phyloP scores from a whole-genome alignment of 768 basidiomycete species.

The Rhizopogon vinicolor region DNA sequence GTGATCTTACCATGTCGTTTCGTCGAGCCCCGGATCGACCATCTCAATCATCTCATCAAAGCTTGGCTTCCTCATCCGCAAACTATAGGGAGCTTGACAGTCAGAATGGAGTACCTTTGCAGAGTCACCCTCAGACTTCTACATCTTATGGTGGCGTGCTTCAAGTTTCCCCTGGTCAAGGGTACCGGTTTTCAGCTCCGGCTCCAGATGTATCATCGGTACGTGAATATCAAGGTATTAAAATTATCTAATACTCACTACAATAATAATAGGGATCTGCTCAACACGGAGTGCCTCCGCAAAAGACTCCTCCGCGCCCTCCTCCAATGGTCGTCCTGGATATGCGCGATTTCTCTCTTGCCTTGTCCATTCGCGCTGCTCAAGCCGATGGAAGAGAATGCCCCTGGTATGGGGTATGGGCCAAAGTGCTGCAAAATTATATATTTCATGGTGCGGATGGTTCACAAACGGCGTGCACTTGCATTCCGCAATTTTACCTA shows the following conservation, averaged over 20 bases:
- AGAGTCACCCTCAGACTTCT: no score
- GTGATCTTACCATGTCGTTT: not conserved
- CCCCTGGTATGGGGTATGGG: slow-evolving; percentile 1
- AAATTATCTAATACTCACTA: not conserved
- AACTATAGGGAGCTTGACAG: not conserved
- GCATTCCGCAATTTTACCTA: not conserved
- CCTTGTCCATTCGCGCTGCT: not conserved
- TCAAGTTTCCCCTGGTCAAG: no score
- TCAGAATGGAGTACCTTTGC: not conserved
- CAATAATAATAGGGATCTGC: not conserved
- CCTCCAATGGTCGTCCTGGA: not conserved
- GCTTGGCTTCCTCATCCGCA: not conserved
- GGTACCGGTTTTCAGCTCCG: no score
- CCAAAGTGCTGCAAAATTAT: not conserved
- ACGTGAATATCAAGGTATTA: not conserved
- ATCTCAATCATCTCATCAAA: not conserved
- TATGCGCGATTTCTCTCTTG: not conserved
- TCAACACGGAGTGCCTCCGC: not conserved
- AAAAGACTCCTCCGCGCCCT: not conserved
- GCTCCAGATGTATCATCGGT: not conserved
- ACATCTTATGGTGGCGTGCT: no score
- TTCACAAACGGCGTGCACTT: not conserved
- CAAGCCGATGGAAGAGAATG: not conserved
- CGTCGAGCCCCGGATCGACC: not conserved
- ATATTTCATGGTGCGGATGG: not conserved